Percentiles rank a stretch among this genome's conserved stretches.
Evolutionary conservation across 2,329 filamentous ascomycete genomes (phyloP).

Genomic region (Colletotrichum tofieldiae): DNA sequence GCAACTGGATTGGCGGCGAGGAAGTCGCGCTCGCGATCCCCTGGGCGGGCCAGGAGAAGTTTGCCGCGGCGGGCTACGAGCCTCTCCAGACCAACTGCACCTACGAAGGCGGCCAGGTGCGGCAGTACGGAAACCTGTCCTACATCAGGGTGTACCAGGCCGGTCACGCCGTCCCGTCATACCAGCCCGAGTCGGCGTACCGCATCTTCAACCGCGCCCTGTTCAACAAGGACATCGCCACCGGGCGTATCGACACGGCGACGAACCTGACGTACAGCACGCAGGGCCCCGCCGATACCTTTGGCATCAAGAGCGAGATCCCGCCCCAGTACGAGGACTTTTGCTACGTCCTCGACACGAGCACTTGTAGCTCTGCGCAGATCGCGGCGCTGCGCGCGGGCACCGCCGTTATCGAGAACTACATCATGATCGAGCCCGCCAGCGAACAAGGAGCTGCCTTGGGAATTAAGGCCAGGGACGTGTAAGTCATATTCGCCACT

Average conservation of each 20-base stretch:
- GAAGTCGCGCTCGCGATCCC: conserved; percentile 62
- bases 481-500: conserved; percentile 5
- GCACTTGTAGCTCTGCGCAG: conserved; percentile 62
- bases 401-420: conserved; percentile 64
- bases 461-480: conserved; percentile 1
- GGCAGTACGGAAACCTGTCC: conserved; percentile 77
- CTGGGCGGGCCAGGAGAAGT: conserved; percentile 41
- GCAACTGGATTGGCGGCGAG: conserved; percentile 70
- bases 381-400: conserved; percentile 65
- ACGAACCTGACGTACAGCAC: conserved; percentile 42
- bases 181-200: conserved; percentile 63
- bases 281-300: conserved; percentile 43
- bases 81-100: conserved; percentile 72
- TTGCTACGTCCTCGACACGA: conserved; percentile 46
- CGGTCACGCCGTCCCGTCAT: conserved; percentile 70
- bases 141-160: conserved; percentile 73
- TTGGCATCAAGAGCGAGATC: conserved; percentile 43
- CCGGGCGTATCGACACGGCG: conserved; percentile 45
- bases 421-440: conserved; percentile 34
- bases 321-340: conserved; percentile 46
- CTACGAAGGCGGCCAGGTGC: conserved; percentile 75
- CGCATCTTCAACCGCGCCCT: conserved; percentile 65
- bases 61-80: conserved; percentile 70
- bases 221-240: conserved; percentile 45
- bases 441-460: not conserved